Percentiles rank a stretch among this genome's conserved stretches.
Evolutionary conservation across 805 yeast species (phyloP).

Genomic region (Ogataea corticis): DNA sequence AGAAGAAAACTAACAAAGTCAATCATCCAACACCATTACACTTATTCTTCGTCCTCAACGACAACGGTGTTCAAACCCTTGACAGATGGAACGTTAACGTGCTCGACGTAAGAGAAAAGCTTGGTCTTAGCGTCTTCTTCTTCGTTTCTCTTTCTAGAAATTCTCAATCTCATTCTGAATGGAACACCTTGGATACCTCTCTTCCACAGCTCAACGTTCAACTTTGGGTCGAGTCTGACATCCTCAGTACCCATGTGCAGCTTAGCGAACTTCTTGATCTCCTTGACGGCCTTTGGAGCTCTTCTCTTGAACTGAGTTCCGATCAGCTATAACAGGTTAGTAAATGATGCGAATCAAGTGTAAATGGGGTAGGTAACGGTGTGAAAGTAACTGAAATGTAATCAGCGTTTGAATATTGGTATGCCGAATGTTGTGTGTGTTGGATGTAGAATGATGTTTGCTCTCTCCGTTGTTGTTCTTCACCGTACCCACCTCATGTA

Average conservation of each 20-base stretch:
- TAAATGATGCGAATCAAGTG: not conserved
- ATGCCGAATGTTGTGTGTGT: no score
- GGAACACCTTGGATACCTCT: constrained; percentile 99
- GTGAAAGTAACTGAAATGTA: no score
- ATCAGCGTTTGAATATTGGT: no score
- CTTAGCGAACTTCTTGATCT: constrained; percentile 96
- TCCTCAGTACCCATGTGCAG: constrained; percentile 99
- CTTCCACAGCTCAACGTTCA: constrained; percentile 98
- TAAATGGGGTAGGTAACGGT: not conserved
- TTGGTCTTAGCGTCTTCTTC: constrained; percentile 99
- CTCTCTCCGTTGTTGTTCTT: not conserved
- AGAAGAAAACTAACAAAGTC: constrained; percentile 13
- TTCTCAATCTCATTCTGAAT: constrained; percentile 96
- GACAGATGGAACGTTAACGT: constrained; percentile 89
- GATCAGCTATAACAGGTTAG: constrained; percentile 60
- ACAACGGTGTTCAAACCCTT: constrained; percentile 98
- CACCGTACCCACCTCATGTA: not conserved
- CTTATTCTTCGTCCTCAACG: constrained; percentile 65
- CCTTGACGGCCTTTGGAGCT: constrained; percentile 99
- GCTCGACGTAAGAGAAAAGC: constrained; percentile 97
- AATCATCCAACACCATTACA: constrained; percentile 18
- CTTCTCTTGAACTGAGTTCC: constrained; percentile 99
- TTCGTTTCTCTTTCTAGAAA: constrained; percentile 96
- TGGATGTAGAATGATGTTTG: not conserved
- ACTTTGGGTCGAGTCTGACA: constrained; percentile 98